Conservation (phyloP, 1,139 yeast genomes). For the Candida labiduridarum region DNA sequence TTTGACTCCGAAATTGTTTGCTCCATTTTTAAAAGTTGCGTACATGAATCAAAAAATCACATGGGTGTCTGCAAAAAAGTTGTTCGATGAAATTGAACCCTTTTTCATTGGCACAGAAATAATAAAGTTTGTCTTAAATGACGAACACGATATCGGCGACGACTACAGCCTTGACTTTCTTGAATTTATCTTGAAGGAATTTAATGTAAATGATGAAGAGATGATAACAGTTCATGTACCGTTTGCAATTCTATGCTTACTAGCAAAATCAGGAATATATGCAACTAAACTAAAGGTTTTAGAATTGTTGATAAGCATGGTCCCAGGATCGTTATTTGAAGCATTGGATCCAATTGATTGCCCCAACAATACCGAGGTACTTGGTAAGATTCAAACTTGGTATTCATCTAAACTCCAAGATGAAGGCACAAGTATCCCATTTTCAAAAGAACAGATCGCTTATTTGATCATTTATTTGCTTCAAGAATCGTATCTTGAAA, state of each 20-base stretch:
- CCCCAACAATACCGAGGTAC: slow-evolving; percentile 18
- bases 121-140: slow-evolving; percentile 24
- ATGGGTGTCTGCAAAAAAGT: slow-evolving; percentile 58
- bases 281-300: slow-evolving; percentile 37
- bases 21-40: slow-evolving; percentile 57
- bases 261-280: slow-evolving; percentile 18
- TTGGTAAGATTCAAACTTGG: slow-evolving; percentile 22
- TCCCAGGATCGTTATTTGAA: slow-evolving; percentile 62
- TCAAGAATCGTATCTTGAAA: slow-evolving; percentile 33
- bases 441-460: slow-evolving; percentile 46
- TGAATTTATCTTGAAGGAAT: slow-evolving; percentile 60
- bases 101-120: slow-evolving; percentile 73
- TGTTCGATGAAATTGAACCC: slow-evolving; percentile 87
- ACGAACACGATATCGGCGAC: slow-evolving; percentile 5
- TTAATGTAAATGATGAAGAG: slow-evolving; percentile 83
- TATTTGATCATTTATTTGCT: slow-evolving; percentile 37
- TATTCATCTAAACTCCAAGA: slow-evolving; percentile 14
- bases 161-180: slow-evolving; percentile 44
- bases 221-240: slow-evolving; percentile 81
- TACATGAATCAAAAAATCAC: slow-evolving; percentile 11
- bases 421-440: slow-evolving; percentile 31
- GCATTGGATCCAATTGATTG: slow-evolving; percentile 34
- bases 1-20: slow-evolving; percentile 68
- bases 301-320: slow-evolving; percentile 41
- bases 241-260: slow-evolving; percentile 54